phyloP scores from a whole-genome alignment of 345 rosid genomes.

The Hibiscus trionum region DNA sequence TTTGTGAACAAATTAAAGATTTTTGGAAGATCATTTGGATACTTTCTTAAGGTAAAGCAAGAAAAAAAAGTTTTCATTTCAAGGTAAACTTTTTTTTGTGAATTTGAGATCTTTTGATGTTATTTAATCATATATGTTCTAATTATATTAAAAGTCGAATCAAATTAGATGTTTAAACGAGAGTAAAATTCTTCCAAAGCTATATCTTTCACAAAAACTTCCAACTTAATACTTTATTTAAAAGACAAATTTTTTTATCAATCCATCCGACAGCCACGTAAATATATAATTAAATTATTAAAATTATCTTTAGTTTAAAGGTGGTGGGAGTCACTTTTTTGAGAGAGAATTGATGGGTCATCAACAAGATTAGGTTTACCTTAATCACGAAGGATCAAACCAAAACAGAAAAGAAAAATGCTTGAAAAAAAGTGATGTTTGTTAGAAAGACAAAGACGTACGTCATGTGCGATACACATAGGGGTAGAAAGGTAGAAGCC shows the following conservation, averaged over 20 bases:
- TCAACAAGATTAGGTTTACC: slow-evolving; percentile 36
- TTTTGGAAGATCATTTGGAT: slow-evolving; percentile 11
- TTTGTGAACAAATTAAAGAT: slow-evolving; percentile 5
- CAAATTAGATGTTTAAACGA: too few relatives aligned
- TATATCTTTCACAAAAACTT: too few relatives aligned
- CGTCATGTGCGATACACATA: not conserved
- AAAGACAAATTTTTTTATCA: too few relatives aligned
- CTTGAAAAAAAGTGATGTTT: not conserved
- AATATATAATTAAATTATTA: not conserved
- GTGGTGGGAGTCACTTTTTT: slow-evolving; percentile 3
- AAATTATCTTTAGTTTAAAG: not conserved
- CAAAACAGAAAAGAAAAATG: slow-evolving; percentile 7
- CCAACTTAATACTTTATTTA: too few relatives aligned
- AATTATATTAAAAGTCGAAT: too few relatives aligned
- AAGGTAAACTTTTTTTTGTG: not conserved
- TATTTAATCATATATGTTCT: too few relatives aligned
- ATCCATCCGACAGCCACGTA: too few relatives aligned
- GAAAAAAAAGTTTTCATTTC: not conserved
- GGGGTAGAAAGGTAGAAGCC: not conserved
- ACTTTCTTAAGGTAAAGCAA: not conserved
- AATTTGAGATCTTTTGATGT: not conserved
- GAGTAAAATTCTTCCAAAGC: too few relatives aligned
- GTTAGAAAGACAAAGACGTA: not conserved
- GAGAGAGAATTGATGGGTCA: not conserved
- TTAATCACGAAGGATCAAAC: slow-evolving; percentile 81